Base-by-base conservation (phyloP, 345 rosid species). In the Eutrema heterophyllum region DNA sequence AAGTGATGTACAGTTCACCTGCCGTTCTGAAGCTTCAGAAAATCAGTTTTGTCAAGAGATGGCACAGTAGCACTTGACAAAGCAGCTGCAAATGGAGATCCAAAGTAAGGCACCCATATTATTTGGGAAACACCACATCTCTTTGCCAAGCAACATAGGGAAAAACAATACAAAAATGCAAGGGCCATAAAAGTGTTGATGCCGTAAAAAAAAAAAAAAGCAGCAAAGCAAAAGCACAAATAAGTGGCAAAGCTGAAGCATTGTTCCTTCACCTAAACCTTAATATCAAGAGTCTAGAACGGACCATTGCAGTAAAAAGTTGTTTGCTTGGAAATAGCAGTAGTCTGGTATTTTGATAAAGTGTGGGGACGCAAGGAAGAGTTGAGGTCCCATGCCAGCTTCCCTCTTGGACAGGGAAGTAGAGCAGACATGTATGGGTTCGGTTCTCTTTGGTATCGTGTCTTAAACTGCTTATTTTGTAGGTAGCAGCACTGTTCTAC, bases 1-100 rank as follows among this genome's bases (percentile, higher is more conserved):
- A 62, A 63, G 66, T 35, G 18, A 68, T 21, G 59, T 9, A 68
- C 33, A 50, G 27, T 67, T 50, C 76, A 89, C 99, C 97, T 92
- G 79, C 99, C 99, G 87, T 92, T 95, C 77, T 95, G 97, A 84
- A 95, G 97, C 83, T 92, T 95, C 64, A 88, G 66, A 80, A 95
- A 88, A 73, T 87, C 89, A 64, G 15, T 81, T 75, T 83, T 88
- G 69, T 83, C 88, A 69, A 88, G 80, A 74, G 83, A 70, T 13
- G 89, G 91, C 52, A 74, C 80, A 40, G 89, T 77, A 59, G 86
- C 78, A 68, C 86, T 74, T 60, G 91, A 83, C 29, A 83, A 50
- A 77, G 89, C 77, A 80, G 91, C 97, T 92, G 90, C 81, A 79
- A 83, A 41, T 51, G 1, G 14, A 79, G 63, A 7, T 7, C 12